phyloP scores from a whole-genome alignment of 768 basidiomycete genomes.

The Tremella fuciformis region DNA sequence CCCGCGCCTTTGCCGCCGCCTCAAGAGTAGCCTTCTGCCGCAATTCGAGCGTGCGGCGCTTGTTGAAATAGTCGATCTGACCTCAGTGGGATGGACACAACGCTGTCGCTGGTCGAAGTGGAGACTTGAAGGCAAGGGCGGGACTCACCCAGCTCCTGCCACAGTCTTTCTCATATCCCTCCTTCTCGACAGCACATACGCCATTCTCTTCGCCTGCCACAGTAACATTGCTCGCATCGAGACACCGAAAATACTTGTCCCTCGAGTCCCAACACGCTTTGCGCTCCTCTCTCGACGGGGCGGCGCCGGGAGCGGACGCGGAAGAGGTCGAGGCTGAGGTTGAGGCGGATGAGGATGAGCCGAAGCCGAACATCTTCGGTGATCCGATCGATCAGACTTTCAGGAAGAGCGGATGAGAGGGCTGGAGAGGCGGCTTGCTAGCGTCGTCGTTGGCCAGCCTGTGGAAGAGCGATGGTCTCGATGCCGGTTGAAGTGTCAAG shows the following conservation, averaged over 20 bases:
- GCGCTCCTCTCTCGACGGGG: constrained; percentile 63
- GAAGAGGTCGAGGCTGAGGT: constrained; percentile 27
- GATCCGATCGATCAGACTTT: too few relatives aligned
- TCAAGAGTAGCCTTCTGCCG: constrained; percentile 44
- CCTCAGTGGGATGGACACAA: not conserved
- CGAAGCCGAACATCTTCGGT: constrained; percentile 2
- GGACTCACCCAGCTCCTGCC: constrained; percentile 51
- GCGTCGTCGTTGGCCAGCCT: too few relatives aligned
- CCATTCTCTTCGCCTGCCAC: constrained; percentile 68
- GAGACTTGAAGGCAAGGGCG: not conserved
- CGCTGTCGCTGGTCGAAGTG: not conserved
- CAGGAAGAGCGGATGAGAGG: too few relatives aligned
- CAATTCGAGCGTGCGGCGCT: constrained; percentile 66
- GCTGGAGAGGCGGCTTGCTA: too few relatives aligned
- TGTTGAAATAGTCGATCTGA: constrained; percentile 93
- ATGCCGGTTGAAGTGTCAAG: too few relatives aligned
- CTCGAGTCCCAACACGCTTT: constrained; percentile 79
- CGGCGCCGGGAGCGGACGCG: constrained; percentile 18
- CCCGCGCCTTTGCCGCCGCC: constrained; percentile 36
- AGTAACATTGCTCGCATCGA: constrained; percentile 66
- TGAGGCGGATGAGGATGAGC: constrained; percentile 29
- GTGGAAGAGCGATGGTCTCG: too few relatives aligned
- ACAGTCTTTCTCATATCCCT: constrained; percentile 61
- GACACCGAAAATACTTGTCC: constrained; percentile 79
- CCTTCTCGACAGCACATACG: constrained; percentile 61